Conservation (phyloP, 2,329 filamentous ascomycete genomes). For the Colletotrichum viniferum region DNA sequence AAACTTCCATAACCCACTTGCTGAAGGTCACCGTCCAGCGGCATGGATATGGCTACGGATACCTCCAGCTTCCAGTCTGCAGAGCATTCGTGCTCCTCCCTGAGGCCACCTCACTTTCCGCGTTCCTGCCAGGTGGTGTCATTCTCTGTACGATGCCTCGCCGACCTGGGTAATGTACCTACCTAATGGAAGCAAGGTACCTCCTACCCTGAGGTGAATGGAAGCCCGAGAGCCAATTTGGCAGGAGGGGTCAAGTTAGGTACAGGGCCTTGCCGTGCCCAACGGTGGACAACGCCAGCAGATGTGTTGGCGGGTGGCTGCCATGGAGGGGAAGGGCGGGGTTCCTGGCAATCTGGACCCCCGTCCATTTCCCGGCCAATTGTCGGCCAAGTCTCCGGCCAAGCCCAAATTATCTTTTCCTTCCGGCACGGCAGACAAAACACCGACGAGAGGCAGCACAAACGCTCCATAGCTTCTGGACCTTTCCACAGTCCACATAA, state of each 20-base stretch:
- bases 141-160: background rate
- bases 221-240: background rate
- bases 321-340: background rate
- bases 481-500: constrained; percentile 10
- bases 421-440: background rate
- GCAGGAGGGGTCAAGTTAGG: constrained; percentile 1
- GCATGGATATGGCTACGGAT: background rate
- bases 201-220: background rate
- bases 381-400: constrained; percentile 5
- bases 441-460: background rate
- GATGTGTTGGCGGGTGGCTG: background rate
- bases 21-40: background rate
- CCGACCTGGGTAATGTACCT: background rate
- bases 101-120: background rate
- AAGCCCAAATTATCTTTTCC: background rate
- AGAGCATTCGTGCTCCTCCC: background rate
- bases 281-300: background rate
- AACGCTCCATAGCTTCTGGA: constrained; percentile 1
- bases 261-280: background rate
- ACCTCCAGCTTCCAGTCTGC: background rate
- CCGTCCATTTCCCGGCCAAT: background rate
- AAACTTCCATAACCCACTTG: background rate
- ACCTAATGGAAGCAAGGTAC: background rate
- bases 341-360: constrained; percentile 6
- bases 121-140: background rate